Base-by-base conservation (phyloP, 345 rosid genomes). In the Crucihimalaya himalaica region DNA sequence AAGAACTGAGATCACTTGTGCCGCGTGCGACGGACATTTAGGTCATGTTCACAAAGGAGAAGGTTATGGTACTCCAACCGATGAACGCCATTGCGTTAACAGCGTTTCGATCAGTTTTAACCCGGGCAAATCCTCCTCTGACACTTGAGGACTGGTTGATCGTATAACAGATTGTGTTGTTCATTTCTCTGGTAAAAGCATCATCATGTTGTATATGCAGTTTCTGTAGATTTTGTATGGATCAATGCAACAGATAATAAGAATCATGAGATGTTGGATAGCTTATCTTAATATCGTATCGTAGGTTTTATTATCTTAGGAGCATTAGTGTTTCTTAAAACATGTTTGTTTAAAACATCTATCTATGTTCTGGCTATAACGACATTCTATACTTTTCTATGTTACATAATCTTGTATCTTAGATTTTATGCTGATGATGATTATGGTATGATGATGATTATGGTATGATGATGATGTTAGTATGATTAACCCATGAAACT, bases 11-110 rank as follows among this genome's bases (percentile, higher is more conserved):
- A 93, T 93, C 23, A 91, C 91, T 16, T 93, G 98, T 42, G 85
- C 95, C 3, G 92, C 96, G 1, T 91, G 97, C 52, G 96, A 86
- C 19, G 96, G 98, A 9, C 98, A 93, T 77, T 78, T 89, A 21
- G 94, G 97, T 8, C 98, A 93, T 66, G 97, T 89, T 19, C 88
- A 89, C 59, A 89, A 84, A 80, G 97, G 96, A 20, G 96, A 93
- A 84, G 89, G 95, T 15, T 91, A 85, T 57, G 77, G 20, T 5
- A 91, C 94, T 16, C 98, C 96, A 2, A 88, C 97, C 0, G 48
- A 93, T 72, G 97, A 88, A 77, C 91, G 96, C 2, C 98, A 91
- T 42, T 93, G 97, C 28, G 92, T 91, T 63, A 91, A 91, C 53
- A 93, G 97, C 40, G 72, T 89, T 50, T 93, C 98, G 1, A 89